These are phyloP conservation scores for Fraxinus americana DNA, from an alignment of 257 asterid genomes.

Conservation along the genomic window DNA sequence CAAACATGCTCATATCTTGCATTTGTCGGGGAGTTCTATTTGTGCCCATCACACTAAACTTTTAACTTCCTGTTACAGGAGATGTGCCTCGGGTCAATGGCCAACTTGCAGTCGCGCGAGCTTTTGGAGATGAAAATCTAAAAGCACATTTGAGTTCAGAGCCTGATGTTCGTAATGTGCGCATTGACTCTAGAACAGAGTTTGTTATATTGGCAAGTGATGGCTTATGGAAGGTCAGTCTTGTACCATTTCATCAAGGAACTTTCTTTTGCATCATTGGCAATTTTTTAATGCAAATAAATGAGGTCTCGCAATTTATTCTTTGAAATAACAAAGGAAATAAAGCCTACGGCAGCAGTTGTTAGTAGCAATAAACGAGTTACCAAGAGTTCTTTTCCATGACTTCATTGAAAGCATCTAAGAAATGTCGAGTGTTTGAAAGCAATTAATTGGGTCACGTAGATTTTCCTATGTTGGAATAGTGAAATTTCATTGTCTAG, in stretches of 20 bases:
- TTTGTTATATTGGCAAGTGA: constrained; percentile 81
- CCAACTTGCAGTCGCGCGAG: constrained; percentile 85
- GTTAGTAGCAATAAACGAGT: not conserved
- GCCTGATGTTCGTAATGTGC: constrained; percentile 61
- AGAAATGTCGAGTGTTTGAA: not conserved
- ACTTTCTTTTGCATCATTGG: not conserved
- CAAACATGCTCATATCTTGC: not conserved
- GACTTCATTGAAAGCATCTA: not conserved
- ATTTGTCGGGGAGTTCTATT: constrained; percentile 13
- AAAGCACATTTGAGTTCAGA: constrained; percentile 81
- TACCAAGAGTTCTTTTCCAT: not conserved
- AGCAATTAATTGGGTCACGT: not conserved
- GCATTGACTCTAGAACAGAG: constrained; percentile 48
- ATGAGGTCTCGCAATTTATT: not conserved
- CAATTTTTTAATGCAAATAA: not conserved
- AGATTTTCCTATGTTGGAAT: not conserved
- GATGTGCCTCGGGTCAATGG: constrained; percentile 89
- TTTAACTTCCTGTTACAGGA: constrained; percentile 39
- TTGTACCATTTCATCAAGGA: not conserved
- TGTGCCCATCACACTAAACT: constrained; percentile 3
- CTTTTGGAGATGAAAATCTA: constrained; percentile 82
- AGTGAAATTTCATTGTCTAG: not conserved
- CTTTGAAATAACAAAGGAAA: not conserved
- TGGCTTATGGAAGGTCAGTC: constrained; percentile 86
- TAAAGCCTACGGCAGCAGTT: not conserved